Base-by-base conservation (phyloP, 805 yeast species). In the Pichia pseudocactophila region DNA sequence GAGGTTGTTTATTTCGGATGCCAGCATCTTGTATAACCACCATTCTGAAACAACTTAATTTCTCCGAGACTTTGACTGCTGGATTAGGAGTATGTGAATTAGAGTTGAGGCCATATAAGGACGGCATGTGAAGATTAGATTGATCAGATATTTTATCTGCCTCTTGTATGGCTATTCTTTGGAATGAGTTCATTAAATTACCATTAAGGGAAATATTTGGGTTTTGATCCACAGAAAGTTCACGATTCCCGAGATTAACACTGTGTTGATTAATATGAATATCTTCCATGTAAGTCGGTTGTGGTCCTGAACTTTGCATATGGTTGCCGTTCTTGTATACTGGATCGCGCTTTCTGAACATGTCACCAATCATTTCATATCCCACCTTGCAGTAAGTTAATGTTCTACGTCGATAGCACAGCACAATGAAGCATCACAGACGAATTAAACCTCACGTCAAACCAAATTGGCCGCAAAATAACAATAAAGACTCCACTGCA, bases 21-120 rank as follows among this genome's bases (percentile, higher is more conserved):
- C 77, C 78, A 2, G 52, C 54, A 50, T 74, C 80, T 51, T 74
- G 79, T 7, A 73, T 59, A 27, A 74, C 60, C 3, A 74, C 55
- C 32, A 74, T 50, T 30, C 79, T 55, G 50, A 70, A 72, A 7
- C 53, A 45, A 17, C 43, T 35, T 5, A 47, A 16, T 32, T 53
- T 56, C 38, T 56, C 58, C 1, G 56, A 54, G 7, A 58, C 18
- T 33, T 46, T 50, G 45, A 51, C 48, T 12, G 25, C 20, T 2
- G 57, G 46, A 3, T 28, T 41, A 2, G 58, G 57, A 7, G 48
- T 28, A 7, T 28, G 19, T 8, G 36, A 18, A n/a, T 34, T 34
- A 1, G 18, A 19, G 18, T 16, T 16, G 10, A 36, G 18, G 3
- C 49, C 47, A 35, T 46, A 48, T 19, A 48, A 20, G 2, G 48